Evolutionary conservation across 768 basidiomycete species (phyloP).

Genomic region (Lyophyllum shimeji): DNA sequence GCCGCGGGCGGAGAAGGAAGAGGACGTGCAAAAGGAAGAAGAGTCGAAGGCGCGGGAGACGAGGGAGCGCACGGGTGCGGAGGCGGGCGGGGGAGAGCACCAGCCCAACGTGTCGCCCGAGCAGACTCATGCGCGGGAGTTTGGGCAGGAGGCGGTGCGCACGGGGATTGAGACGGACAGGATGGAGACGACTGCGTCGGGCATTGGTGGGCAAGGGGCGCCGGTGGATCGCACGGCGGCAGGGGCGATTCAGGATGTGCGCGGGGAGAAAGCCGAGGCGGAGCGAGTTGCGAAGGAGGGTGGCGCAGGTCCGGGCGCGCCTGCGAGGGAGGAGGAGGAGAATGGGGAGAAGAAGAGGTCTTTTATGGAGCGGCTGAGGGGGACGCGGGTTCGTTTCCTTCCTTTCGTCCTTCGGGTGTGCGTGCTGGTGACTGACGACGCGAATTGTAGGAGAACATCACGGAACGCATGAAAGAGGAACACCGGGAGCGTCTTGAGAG

Average conservation of each 20-base stretch:
- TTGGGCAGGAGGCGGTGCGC: no score
- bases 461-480: constrained; percentile 65
- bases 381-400: constrained; percentile 35
- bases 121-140: no score
- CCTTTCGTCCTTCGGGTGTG: constrained; percentile 20
- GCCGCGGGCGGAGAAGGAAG: constrained; percentile 20
- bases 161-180: no score
- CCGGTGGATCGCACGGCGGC: no score
- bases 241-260: background rate
- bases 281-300: constrained; percentile 9
- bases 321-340: constrained; percentile 9
- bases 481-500: constrained; percentile 62
- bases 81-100: constrained; percentile 20
- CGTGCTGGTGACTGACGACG: background rate
- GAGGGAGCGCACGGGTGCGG: constrained; percentile 5
- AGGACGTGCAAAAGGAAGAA: constrained; percentile 29
- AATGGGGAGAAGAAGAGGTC: background rate
- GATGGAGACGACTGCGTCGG: no score
- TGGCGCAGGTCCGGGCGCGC: background rate
- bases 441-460: constrained; percentile 22
- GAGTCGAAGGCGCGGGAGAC: background rate
- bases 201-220: no score
- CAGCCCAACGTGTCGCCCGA: no score
- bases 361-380: constrained; percentile 28
- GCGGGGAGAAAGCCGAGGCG: constrained; percentile 16